Conservation (phyloP, 306 rosid species). For the Prunus mira region DNA sequence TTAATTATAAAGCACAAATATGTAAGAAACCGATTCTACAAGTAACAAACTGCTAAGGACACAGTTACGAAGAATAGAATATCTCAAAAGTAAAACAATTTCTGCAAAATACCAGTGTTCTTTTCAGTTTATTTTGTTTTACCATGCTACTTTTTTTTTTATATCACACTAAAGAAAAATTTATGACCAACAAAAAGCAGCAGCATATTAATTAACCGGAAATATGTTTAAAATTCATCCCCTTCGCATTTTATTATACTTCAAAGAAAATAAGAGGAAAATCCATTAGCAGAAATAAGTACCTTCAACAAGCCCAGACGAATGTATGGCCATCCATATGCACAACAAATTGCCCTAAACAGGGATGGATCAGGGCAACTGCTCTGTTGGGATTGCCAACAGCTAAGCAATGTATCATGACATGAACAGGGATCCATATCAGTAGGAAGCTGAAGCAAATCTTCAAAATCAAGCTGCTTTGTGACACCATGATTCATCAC, state of each 20-base stretch:
- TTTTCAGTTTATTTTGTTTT: not conserved
- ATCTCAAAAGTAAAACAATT: not conserved
- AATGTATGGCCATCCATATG: constrained; percentile 91
- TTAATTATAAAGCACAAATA: not conserved
- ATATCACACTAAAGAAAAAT: not conserved
- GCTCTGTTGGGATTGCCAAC: constrained; percentile 66
- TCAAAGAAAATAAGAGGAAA: constrained; percentile 12
- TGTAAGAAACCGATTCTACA: not conserved
- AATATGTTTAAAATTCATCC: not conserved
- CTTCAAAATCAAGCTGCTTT: constrained; percentile 76
- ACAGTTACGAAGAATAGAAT: not conserved
- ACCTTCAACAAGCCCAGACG: constrained; percentile 88
- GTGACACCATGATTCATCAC: constrained; percentile 66
- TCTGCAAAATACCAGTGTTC: not conserved
- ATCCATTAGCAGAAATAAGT: constrained; percentile 13
- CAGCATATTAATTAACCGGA: not conserved
- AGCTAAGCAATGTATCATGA: constrained; percentile 49
- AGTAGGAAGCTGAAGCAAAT: constrained; percentile 68
- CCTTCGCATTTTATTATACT: not conserved
- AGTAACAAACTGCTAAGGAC: not conserved
- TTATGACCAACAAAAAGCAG: not conserved
- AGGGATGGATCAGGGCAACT: constrained; percentile 56
- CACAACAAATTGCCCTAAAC: constrained; percentile 71
- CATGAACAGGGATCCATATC: constrained; percentile 71
- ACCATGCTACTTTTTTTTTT: not conserved